phyloP scores from a whole-genome alignment of 768 basidiomycete genomes.

The Leccinum ochraceum region DNA sequence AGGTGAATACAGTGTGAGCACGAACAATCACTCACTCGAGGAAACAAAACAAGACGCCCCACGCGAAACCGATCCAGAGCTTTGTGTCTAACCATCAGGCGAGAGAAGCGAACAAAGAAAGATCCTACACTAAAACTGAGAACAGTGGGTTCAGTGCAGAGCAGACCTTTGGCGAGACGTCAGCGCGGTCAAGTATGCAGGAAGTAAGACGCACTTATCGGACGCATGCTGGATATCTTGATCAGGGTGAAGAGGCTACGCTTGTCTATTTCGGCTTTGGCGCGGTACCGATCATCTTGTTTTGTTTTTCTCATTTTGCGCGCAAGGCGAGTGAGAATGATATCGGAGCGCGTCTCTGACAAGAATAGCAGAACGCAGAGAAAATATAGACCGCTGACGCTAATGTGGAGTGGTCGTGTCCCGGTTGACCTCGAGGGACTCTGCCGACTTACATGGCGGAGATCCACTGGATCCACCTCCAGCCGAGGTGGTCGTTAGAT shows the following conservation, averaged over 20 bases:
- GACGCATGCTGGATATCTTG: conserved; percentile 68
- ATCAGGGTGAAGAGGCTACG: conserved; percentile 58
- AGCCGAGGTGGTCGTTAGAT: conserved; percentile 53
- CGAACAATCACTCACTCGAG: conserved; percentile 46
- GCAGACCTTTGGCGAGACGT: conserved; percentile 17
- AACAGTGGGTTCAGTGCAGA: conserved; percentile 64
- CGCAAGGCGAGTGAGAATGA: conserved; percentile 69
- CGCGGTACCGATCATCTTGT: conserved; percentile 61
- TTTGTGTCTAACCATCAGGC: conserved; percentile 27
- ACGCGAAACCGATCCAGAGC: conserved; percentile 74
- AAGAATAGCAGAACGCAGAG: conserved; percentile 54
- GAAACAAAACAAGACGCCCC: conserved; percentile 74
- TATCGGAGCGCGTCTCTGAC: conserved; percentile 71
- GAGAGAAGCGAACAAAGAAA: not conserved
- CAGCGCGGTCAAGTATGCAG: not conserved
- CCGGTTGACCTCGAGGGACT: not conserved
- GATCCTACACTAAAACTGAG: conserved; percentile 65
- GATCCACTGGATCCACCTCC: conserved; percentile 89
- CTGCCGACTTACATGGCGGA: conserved; percentile 53
- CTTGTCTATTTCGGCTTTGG: conserved; percentile 64
- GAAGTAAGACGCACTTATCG: conserved; percentile 58
- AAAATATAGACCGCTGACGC: conserved; percentile 53
- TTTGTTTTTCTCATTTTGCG: conserved; percentile 62
- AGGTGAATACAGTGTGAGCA: not conserved
- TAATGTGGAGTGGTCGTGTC: conserved; percentile 24